These are phyloP conservation scores for Delonix regia DNA, from an alignment of 306 rosid species.

Conservation along the genomic window DNA sequence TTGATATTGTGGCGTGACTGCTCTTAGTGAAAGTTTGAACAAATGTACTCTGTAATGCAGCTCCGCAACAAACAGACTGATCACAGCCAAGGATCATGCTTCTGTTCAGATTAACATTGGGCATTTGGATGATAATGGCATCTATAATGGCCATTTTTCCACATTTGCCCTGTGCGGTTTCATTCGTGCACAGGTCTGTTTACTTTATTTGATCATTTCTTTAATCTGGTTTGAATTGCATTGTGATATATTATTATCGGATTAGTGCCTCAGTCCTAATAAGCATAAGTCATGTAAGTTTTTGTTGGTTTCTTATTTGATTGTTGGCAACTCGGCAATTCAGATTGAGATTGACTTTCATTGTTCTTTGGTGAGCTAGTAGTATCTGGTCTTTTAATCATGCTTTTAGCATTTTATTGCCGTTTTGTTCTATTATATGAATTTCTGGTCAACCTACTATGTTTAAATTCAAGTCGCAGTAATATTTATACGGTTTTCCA, in stretches of 20 bases:
- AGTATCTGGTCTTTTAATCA: background rate
- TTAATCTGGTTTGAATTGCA: background rate
- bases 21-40: background rate
- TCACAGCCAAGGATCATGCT: constrained; percentile 74
- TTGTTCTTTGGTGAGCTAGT: no score
- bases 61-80: constrained; percentile 69
- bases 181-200: constrained; percentile 62
- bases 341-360: background rate
- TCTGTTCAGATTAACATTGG: constrained; percentile 71
- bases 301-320: background rate
- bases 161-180: constrained; percentile 71
- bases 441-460: background rate
- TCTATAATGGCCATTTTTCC: constrained; percentile 59
- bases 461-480: background rate
- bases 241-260: background rate
- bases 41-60: constrained; percentile 37
- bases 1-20: no score
- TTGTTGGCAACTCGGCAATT: background rate
- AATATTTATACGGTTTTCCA: background rate
- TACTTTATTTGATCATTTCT: background rate
- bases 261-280: background rate
- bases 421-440: background rate
- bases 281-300: background rate
- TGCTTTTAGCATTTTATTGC: background rate
- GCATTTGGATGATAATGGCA: constrained; percentile 70